phyloP scores from a whole-genome alignment of 257 asterid species.

The Fraxinus quadrangulata region DNA sequence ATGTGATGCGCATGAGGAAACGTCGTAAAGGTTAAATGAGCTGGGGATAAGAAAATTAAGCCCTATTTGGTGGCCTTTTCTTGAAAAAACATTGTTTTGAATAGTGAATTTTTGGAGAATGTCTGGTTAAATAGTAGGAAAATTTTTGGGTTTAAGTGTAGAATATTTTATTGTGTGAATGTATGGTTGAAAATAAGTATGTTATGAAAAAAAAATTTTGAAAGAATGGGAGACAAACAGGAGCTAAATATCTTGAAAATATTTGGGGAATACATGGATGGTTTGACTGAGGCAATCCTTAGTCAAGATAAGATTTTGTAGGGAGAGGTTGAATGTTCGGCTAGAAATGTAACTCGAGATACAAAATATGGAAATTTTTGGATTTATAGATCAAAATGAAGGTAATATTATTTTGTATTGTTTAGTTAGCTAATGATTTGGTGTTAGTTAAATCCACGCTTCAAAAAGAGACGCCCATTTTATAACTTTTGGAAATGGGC shows the following conservation, averaged over 20 bases:
- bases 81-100: no score
- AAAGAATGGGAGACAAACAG: no score
- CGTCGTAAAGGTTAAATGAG: neutral
- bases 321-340: neutral
- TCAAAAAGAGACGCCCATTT: neutral
- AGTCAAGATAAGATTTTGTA: neutral
- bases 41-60: neutral
- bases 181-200: no score
- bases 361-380: neutral
- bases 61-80: no score
- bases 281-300: neutral
- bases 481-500: neutral
- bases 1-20: neutral
- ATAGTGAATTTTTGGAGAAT: no score
- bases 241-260: neutral
- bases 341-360: neutral
- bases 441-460: neutral
- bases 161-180: no score
- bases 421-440: neutral
- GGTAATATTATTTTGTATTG: neutral
- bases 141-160: no score
- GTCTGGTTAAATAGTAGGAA: no score
- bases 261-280: neutral
- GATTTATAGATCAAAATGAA: neutral
- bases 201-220: no score